These are phyloP conservation scores for Claviceps fusiformis DNA, from an alignment of 2,329 filamentous ascomycete species.

Conservation along the genomic window DNA sequence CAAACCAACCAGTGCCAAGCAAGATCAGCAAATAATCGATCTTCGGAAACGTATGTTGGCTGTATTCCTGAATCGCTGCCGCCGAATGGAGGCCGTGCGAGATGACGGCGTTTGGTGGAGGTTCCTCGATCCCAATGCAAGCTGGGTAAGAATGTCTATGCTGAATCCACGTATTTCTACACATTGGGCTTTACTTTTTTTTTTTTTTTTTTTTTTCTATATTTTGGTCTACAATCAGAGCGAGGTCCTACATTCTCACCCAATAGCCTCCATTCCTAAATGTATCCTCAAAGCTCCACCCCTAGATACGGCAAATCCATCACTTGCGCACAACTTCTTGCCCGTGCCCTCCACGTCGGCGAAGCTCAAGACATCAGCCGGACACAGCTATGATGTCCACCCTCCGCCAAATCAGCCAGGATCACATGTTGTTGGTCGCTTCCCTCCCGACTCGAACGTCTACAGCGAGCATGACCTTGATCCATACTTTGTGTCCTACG, in stretches of 20 bases:
- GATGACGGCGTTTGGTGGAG: slow-evolving; percentile 96
- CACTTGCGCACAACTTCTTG: slow-evolving; percentile 71
- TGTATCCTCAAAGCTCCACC: slow-evolving; percentile 92
- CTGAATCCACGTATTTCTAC: neutral
- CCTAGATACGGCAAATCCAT: slow-evolving; percentile 84
- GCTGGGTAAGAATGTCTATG: slow-evolving; percentile 58
- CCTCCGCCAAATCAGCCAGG: slow-evolving; percentile 25
- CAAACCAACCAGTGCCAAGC: slow-evolving; percentile 94
- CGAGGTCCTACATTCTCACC: slow-evolving; percentile 88
- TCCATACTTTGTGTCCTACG: slow-evolving; percentile 90
- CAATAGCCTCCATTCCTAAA: slow-evolving; percentile 83
- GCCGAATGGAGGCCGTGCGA: slow-evolving; percentile 80
- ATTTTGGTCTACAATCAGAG: slow-evolving; percentile 37
- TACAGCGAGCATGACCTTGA: slow-evolving; percentile 84
- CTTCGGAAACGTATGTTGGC: slow-evolving; percentile 91
- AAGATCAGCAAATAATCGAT: slow-evolving; percentile 94
- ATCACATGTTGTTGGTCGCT: slow-evolving; percentile 57
- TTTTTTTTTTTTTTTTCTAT: no score
- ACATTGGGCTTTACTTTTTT: slow-evolving; percentile 9
- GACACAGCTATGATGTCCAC: slow-evolving; percentile 20
- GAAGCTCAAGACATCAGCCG: slow-evolving; percentile 55
- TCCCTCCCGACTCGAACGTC: slow-evolving; percentile 64
- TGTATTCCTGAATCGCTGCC: slow-evolving; percentile 88
- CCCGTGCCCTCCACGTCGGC: slow-evolving; percentile 76
- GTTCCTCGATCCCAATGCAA: slow-evolving; percentile 93